Base-by-base conservation (phyloP, 164 flowering plant genomes). In the Litsea cubeba region DNA sequence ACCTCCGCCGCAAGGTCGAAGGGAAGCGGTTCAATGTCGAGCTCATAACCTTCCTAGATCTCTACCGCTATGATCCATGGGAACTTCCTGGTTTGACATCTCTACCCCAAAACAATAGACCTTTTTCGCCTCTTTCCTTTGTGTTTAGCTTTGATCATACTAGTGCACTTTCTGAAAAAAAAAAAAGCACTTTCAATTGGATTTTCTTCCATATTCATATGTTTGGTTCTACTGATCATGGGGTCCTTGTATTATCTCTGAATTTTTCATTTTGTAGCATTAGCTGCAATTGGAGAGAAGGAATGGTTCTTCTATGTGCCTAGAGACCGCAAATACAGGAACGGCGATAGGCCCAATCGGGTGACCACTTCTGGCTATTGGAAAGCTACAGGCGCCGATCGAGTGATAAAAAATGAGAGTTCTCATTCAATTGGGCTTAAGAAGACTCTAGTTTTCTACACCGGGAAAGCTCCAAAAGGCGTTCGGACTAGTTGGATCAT, bases 231-330 rank as follows among this genome's bases (percentile, higher is more conserved):
- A 54, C n/a, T n/a, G n/a, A n/a, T 54, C 20, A 14, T 12, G 60
- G 17, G 60, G 60, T 54, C 60, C 60, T 54, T 12, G 5, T 54
- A 3, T 51, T 14, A 51, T 54, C 17, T 54, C 2, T 12, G 18
- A 25, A 63, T 25, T 63, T 22, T 63, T 63, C 28, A 57, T 22
- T 28, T 30, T 32, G 1, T 81, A 95, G 99, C 97, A 7, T 75
- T 91, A 82, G 98, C 99, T 0, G 93, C 97, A 23, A 93, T 95
- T 15, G 99, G 99, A 68, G 99, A 95, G 87, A 95, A 93, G 73
- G 99, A 95, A 71, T 95, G 99, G 98, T 95, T 82, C 83, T 95
- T 95, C 77, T 95, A 95, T 76, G 99, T 95, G 75, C 99, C 99
- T 0, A 79, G 99, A 75, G 99, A 95, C 79, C 81, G 97, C 12